phyloP scores from a whole-genome alignment of 1,284 basidiomycete genomes.

The Apiotrichum veenhuisii region DNA sequence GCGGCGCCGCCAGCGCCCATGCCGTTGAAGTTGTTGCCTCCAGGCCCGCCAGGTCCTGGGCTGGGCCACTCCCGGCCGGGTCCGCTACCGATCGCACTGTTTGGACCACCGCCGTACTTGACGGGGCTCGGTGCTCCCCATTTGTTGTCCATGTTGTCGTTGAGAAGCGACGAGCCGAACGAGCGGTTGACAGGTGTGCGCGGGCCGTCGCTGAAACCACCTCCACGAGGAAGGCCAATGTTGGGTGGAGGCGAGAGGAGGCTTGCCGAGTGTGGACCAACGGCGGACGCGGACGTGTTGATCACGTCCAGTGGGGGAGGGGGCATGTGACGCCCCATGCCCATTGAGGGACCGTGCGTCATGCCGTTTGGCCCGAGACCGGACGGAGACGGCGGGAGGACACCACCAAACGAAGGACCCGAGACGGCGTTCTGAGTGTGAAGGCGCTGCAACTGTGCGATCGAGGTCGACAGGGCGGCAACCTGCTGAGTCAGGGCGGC shows the following conservation, averaged over 20 bases:
- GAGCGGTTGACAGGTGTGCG: constrained; percentile 17
- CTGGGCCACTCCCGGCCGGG: constrained; percentile 17
- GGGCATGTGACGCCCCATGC: constrained; percentile 6
- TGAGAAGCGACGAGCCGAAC: constrained; percentile 16
- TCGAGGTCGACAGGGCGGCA: constrained; percentile 76
- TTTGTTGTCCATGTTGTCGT: constrained; percentile 16
- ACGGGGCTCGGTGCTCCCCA: constrained; percentile 13
- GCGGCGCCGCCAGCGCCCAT: constrained; percentile 40
- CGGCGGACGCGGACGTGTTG: constrained; percentile 1
- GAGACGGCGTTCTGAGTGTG: constrained; percentile 24
- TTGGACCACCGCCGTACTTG: constrained; percentile 6
- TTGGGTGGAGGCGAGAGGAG: constrained; percentile 3
- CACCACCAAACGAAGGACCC: constrained; percentile 1
- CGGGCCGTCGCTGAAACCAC: constrained; percentile 7
- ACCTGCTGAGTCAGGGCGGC: constrained; percentile 71
- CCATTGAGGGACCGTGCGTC: constrained; percentile 3
- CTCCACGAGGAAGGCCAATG: constrained; percentile 5
- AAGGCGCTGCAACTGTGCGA: constrained; percentile 62
- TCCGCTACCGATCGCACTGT: not conserved
- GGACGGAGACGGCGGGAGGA: constrained; percentile 2
- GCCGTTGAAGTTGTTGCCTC: constrained; percentile 8
- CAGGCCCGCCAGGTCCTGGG: constrained; percentile 4
- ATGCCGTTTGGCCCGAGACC: constrained; percentile 6
- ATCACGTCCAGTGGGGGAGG: constrained; percentile 14
- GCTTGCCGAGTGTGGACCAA: constrained; percentile 1